Evolutionary conservation across 2,329 filamentous ascomycete species (phyloP).

Genomic region (Acarospora socialis): DNA sequence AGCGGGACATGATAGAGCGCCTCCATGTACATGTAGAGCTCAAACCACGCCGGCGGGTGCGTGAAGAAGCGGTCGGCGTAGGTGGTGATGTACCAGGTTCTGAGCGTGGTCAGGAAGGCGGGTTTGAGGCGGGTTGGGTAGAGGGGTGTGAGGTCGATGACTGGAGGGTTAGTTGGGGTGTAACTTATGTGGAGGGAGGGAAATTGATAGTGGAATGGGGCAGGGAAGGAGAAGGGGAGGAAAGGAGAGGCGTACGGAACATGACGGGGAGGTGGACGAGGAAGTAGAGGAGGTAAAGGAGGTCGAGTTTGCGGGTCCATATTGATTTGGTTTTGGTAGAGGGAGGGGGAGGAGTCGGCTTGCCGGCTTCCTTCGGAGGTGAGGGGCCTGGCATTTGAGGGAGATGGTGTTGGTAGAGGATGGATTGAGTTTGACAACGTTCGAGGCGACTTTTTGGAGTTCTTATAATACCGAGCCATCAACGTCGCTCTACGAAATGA

Average conservation of each 20-base stretch:
- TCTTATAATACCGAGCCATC: too few species aligned
- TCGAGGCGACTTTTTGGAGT: too few species aligned
- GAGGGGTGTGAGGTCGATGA: slow-evolving; percentile 45
- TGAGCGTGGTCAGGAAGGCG: slow-evolving; percentile 34
- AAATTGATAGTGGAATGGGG: slow-evolving; percentile 1
- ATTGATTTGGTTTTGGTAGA: slow-evolving; percentile 16
- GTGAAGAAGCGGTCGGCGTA: slow-evolving; percentile 53
- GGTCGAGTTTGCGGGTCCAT: slow-evolving; percentile 26
- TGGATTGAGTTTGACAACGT: too few species aligned
- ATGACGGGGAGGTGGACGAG: slow-evolving; percentile 46
- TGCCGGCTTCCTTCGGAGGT: neutral
- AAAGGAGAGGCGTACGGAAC: slow-evolving; percentile 33
- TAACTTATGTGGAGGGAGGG: slow-evolving; percentile 3
- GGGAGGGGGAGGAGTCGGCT: slow-evolving; percentile 1
- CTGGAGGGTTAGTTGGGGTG: slow-evolving; percentile 23
- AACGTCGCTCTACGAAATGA: too few species aligned
- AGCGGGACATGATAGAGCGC: slow-evolving; percentile 46
- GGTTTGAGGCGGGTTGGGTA: slow-evolving; percentile 40
- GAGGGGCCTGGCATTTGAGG: neutral
- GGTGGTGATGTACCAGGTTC: slow-evolving; percentile 43
- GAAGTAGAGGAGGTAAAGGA: slow-evolving; percentile 46
- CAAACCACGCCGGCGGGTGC: slow-evolving; percentile 44
- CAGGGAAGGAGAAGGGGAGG: neutral
- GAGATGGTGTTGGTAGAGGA: neutral
- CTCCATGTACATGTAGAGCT: slow-evolving; percentile 43